Base-by-base conservation (phyloP, 2,329 filamentous ascomycete species). In the Phaeosphaeriaceae sp. region DNA sequence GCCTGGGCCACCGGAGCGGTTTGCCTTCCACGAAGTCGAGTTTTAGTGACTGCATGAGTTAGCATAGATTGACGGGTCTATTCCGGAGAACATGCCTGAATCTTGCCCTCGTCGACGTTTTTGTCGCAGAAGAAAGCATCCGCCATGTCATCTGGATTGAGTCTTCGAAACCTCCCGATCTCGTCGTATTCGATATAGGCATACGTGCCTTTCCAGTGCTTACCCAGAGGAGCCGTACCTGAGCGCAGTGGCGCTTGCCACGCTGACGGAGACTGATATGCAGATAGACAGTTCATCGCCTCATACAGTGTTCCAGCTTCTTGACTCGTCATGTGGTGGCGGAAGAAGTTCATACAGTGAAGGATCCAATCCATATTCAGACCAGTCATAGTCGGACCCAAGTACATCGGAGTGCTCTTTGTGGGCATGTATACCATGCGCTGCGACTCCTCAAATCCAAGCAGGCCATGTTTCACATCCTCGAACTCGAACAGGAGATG, bases 331-430 rank as follows among this genome's bases (percentile, higher is more conserved):
- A 85, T 78, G 60, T 86, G 82, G 49, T 80, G 79, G 47, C 80
- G 80, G 74, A 85, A 86, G 76, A 85, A 86, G 59, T 84, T 84
- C 45, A 83, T 66, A 41, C 79, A 73, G 60, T 85, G 79, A 5
- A 84, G 66, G 2, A 81, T 51, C 79, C 80, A 84, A 1, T 76
- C 68, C 52, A 82, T 71, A 60, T 85, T 81, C 51, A 85, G 63
- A 1, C 76, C 60, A 3, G 69, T 54, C 31, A 75, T 72, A 22
- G 73, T 69, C 31, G 59, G 58, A 17, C 80, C 81, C 10, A 53
- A 44, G 61, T 82, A 85, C 6, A 85, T 70, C 0, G 79, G 80
- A 3, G 72, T 71, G 0, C 52, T 48, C 1, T 60, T 58, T 1
- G 71, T 63, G 5, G 73, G 62, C 13, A 69, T 63, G 63, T 86